phyloP scores from a whole-genome alignment of 805 yeast species.

The Sungouiozyma intestinalis region DNA sequence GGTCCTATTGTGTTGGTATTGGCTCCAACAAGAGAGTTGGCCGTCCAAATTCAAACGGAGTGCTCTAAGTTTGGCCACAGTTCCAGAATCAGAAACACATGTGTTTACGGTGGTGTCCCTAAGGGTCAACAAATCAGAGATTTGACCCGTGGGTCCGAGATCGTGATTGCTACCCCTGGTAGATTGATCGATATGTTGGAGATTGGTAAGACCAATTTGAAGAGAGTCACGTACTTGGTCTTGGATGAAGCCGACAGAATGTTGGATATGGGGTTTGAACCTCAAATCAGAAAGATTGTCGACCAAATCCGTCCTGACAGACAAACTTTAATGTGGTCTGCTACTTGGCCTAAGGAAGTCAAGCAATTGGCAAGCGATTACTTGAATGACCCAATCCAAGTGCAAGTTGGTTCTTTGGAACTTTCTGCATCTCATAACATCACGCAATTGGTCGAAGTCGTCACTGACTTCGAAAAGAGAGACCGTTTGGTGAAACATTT shows the following conservation, averaged over 20 bases:
- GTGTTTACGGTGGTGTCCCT: slow-evolving; percentile 99
- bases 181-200: slow-evolving; percentile 97
- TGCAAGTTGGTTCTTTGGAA: slow-evolving; percentile 91
- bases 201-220: slow-evolving; percentile 84
- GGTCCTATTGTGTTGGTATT: slow-evolving; percentile 93
- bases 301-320: slow-evolving; percentile 98
- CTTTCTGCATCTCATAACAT: slow-evolving; percentile 94
- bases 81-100: slow-evolving; percentile 90
- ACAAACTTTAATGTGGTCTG: slow-evolving; percentile 99
- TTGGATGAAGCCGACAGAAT: slow-evolving; percentile 99
- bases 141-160: slow-evolving; percentile 89
- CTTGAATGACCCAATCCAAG: slow-evolving; percentile 88
- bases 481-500: slow-evolving; percentile 79
- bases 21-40: slow-evolving; percentile 98
- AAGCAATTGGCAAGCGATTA: slow-evolving; percentile 88
- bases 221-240: slow-evolving; percentile 93
- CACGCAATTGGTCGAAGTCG: slow-evolving; percentile 85
- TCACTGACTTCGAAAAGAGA: slow-evolving; percentile 87
- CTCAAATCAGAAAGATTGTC: slow-evolving; percentile 96
- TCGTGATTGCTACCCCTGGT: slow-evolving; percentile 97
- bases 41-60: slow-evolving; percentile 93
- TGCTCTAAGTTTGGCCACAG: slow-evolving; percentile 89
- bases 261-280: slow-evolving; percentile 99
- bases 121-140: slow-evolving; percentile 97
- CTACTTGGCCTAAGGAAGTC: slow-evolving; percentile 99